phyloP scores from a whole-genome alignment of 2,329 filamentous ascomycete genomes.

The Diplodia sapinea region DNA sequence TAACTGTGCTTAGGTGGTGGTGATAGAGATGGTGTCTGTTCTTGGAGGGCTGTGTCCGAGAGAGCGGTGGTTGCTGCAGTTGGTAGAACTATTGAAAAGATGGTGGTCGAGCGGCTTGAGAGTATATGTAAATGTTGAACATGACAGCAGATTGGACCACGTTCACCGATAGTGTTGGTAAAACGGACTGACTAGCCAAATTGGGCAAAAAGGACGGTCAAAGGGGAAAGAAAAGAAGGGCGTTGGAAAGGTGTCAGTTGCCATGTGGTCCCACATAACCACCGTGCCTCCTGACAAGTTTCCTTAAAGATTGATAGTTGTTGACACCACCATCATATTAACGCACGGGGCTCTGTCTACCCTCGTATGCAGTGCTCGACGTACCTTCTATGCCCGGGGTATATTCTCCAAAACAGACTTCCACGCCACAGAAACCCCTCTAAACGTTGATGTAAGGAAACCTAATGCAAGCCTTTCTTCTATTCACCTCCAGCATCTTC shows the following conservation, averaged over 20 bases:
- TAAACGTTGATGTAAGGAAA: not conserved
- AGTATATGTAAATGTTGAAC: not conserved
- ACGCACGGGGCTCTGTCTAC: not conserved
- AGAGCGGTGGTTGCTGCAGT: too few relatives aligned
- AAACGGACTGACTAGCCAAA: too few relatives aligned
- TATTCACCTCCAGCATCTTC: conserved; percentile 8
- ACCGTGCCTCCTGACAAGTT: not conserved
- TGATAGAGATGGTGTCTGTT: not conserved
- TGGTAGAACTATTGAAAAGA: not conserved
- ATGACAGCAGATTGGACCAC: not conserved
- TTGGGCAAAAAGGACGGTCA: not conserved
- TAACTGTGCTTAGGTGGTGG: not conserved
- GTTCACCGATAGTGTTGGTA: not conserved
- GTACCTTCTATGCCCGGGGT: conserved; percentile 26
- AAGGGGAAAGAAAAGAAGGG: not conserved
- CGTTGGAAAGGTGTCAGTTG: not conserved
- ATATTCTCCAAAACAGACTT: conserved; percentile 17
- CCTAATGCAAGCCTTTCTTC: not conserved
- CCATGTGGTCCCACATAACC: not conserved
- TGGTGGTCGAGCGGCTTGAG: not conserved
- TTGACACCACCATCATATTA: not conserved
- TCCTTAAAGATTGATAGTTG: not conserved
- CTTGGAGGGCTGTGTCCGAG: too few relatives aligned
- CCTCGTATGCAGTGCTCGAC: conserved; percentile 11
- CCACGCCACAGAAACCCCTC: not conserved